phyloP scores from a whole-genome alignment of 108 stramenopile genomes.

The Fistulifera pelliculosa region DNA sequence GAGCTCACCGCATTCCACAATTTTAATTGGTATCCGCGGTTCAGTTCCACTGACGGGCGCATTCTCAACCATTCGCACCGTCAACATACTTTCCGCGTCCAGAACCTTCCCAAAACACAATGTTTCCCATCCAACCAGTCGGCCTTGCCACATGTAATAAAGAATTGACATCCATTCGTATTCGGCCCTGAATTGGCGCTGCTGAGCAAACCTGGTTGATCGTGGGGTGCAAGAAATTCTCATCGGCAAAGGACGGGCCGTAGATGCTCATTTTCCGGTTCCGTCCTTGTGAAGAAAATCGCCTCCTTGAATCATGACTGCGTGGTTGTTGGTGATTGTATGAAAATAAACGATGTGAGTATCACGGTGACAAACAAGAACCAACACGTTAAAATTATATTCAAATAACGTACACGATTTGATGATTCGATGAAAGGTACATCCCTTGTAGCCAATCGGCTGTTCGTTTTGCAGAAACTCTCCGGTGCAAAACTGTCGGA shows the following conservation, averaged over 20 bases:
- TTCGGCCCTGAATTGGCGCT: slow-evolving; percentile 15
- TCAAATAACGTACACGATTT: slow-evolving; percentile 43
- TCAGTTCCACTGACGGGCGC: slow-evolving; percentile 62
- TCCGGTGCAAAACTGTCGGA: slow-evolving; percentile 35
- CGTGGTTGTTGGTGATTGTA: too few species aligned
- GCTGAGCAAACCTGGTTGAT: slow-evolving; percentile 72
- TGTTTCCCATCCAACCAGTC: slow-evolving; percentile 94
- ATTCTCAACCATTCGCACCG: slow-evolving; percentile 80
- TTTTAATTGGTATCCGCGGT: slow-evolving; percentile 64
- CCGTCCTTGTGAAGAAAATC: slow-evolving; percentile 93
- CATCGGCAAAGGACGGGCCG: slow-evolving; percentile 83
- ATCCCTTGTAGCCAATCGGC: slow-evolving; percentile 88
- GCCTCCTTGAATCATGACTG: slow-evolving; percentile 24
- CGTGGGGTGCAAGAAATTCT: slow-evolving; percentile 89
- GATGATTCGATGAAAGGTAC: slow-evolving; percentile 91
- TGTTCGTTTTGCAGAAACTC: slow-evolving; percentile 85
- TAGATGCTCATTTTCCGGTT: slow-evolving; percentile 52
- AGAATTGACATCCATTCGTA: slow-evolving; percentile 90
- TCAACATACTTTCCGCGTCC: slow-evolving; percentile 87
- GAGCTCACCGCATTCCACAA: slow-evolving; percentile 76
- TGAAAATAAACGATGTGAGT: slow-evolving; percentile 14
- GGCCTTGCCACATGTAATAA: slow-evolving; percentile 88
- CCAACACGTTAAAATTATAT: too few species aligned
- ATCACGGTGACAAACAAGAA: slow-evolving; percentile 4
- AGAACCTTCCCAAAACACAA: slow-evolving; percentile 94